phyloP scores from a whole-genome alignment of 2,329 filamentous ascomycete species.

The Furcasterigmium furcatum region DNA sequence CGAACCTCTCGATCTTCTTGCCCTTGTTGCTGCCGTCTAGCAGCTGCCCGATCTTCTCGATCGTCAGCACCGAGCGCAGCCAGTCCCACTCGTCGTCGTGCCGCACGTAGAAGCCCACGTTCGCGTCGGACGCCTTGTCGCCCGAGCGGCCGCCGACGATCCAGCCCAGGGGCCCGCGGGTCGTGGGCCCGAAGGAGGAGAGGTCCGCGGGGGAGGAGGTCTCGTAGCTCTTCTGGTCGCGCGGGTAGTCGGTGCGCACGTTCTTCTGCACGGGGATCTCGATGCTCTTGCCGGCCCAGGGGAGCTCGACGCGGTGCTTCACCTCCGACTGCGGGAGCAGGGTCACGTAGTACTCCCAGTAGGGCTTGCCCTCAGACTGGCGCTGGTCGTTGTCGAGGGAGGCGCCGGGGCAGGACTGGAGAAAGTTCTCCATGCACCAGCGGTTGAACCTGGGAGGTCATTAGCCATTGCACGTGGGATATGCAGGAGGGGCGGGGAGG shows the following conservation, averaged over 20 bases:
- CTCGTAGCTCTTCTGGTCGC: conserved; percentile 16
- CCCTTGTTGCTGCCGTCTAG: conserved; percentile 15
- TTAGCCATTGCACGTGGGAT: no score
- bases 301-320: conserved; percentile 17
- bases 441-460: conserved; percentile 15
- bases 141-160: conserved; percentile 18
- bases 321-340: conserved; percentile 18
- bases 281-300: conserved; percentile 15
- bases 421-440: conserved; percentile 17
- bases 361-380: conserved; percentile 18
- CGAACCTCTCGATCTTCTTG: conserved; percentile 32
- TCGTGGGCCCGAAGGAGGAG: conserved; percentile 17
- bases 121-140: conserved; percentile 35
- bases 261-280: conserved; percentile 15
- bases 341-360: conserved; percentile 19
- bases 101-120: conserved; percentile 42
- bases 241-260: conserved; percentile 12
- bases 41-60: conserved; percentile 13
- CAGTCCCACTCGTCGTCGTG: conserved; percentile 40
- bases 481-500: neutral
- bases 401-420: conserved; percentile 18
- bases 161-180: conserved; percentile 12
- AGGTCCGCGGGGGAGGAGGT: conserved; percentile 12
- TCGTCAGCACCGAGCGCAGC: conserved; percentile 32
- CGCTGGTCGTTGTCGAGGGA: conserved; percentile 18